Base-by-base conservation (phyloP, 2,329 filamentous ascomycete species). In the Exophiala oligosperma region DNA sequence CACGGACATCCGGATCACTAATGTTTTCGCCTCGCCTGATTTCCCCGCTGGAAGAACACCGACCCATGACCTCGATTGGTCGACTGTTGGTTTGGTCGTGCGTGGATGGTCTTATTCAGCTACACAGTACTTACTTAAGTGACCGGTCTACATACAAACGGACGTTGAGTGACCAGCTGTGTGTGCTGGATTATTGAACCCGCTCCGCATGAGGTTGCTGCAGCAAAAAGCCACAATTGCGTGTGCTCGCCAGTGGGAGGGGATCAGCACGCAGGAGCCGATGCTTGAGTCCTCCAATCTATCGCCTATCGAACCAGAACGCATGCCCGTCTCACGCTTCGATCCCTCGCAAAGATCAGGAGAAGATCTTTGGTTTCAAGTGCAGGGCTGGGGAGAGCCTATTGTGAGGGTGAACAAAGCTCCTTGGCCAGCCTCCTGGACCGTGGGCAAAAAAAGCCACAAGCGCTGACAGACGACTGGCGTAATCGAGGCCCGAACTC, bases 341-440 rank as follows among this genome's bases (percentile, higher is more conserved):
- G 23, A 53, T 23, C 50, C 21, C 50, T 38, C 28, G 43, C 50
- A 44, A 26, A 38, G 53, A 56, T 28, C 53, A 38, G 52, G 52
- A 53, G 28, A 41, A 40, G 38, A 23, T 47, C 40, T 37, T 46
- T 24, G 41, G n/a, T 37, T 23, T n/a, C 24, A 50, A 24, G 29
- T 24, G 28, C 44, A 56, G 35, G 52, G 56, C 41, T 57, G 51
- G 56, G 17, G 29, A 40, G 40, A 29, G 21, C 26, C 50, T 49
- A 54, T 53, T 54, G 56, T 49, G 12, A 47, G 26, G 23, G 21
- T n/a, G 28, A 29, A 9, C 49, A 54, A 43, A 35, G 32, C 24
- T 21, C 37, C 24, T 8, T 14, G 41, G 52, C 56, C 55, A 59
- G 59, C 59, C 56, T 58, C 59, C 59, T 56, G 48, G 52, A 49